Base-by-base conservation (phyloP, 2,329 filamentous ascomycete genomes). In the Cercospora sp. region DNA sequence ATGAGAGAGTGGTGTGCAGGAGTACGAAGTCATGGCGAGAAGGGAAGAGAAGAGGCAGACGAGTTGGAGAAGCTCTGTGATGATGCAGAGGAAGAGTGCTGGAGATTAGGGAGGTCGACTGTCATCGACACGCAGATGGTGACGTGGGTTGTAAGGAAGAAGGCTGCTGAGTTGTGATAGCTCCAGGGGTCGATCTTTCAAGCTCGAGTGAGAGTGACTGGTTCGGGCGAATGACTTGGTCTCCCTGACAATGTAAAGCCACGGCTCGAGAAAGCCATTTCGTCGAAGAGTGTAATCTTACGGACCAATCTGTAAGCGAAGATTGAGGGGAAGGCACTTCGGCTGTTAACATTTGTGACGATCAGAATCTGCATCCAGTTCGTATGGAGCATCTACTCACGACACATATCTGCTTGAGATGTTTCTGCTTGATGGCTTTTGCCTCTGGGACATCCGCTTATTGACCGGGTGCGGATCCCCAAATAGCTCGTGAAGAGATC, bases 111-210 rank as follows among this genome's bases (percentile, higher is more conserved):
- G 13, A 57, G 67, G 26, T 65, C 65, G 13, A 59, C 33, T 39
- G 65, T 66, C 30, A 64, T 69, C 33, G 69, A 69, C 18, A 62
- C 59, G 33, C 65, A 69, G 30, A 72, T 70, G 65, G 69, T 71
- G 20, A 71, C 69, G n/a, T 72, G 70, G 67, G 67, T 72, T 33
- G 62, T 70, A 12, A 67, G 58, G 55, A 72, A 72, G 64, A 60
- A 66, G 30, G 48, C 5, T 16, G 20, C 20, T 8, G 48, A 5
- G 7, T 28, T 16, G 20, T 55, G 48, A 55, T n/a, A 16, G 13
- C 48, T 30, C 13, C 2, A 28, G 48, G 13, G 13, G 13, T 9
- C 13, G 5, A 55, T 55, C 36, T 42, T n/a, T 2, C 48, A 30
- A 28, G 12, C 20, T 26, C 10, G 3, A 28, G 13, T 2, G 45